A percentile compares a stretch with the other conserved stretches of the same genome.
These are phyloP conservation scores for Acacia pycnantha DNA, from an alignment of 331 rosid genomes.

Conservation along the genomic window DNA sequence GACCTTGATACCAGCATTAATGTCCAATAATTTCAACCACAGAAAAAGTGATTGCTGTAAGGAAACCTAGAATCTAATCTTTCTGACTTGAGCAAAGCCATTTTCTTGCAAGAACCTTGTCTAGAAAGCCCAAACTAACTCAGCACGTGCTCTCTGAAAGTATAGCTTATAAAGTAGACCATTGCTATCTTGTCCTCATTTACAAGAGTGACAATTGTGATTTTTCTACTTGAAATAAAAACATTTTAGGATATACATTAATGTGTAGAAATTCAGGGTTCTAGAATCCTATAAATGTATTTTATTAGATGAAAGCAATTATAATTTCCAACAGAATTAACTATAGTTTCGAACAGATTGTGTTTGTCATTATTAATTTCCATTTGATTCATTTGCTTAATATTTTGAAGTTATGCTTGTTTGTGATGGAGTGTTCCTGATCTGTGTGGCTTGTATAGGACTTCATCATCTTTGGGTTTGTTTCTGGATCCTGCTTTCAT, in stretches of 20 bases:
- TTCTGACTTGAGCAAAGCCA: background rate
- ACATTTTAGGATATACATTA: background rate
- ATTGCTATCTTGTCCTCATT: background rate
- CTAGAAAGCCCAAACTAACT: background rate
- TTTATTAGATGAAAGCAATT: background rate
- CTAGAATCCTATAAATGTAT: background rate
- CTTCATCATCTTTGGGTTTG: conserved; percentile 69
- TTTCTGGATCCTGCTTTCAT: conserved; percentile 90
- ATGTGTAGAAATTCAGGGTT: background rate
- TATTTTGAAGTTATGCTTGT: background rate
- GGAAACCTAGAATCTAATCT: background rate
- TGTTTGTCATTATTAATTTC: background rate
- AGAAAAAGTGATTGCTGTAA: background rate
- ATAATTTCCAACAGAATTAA: background rate
- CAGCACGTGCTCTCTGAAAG: background rate
- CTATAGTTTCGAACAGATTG: background rate
- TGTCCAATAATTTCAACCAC: background rate
- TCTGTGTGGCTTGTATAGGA: conserved; percentile 41
- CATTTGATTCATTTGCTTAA: conserved; percentile 2
- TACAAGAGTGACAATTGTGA: background rate
- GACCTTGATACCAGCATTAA: background rate
- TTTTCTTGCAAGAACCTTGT: background rate
- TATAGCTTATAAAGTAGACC: background rate
- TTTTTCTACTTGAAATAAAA: background rate
- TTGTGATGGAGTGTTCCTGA: background rate